Percentiles rank a stretch among this genome's conserved stretches.
These are phyloP conservation scores for Cynara cardunculus DNA, from an alignment of 129 eudicot species.

Conservation along the genomic window DNA sequence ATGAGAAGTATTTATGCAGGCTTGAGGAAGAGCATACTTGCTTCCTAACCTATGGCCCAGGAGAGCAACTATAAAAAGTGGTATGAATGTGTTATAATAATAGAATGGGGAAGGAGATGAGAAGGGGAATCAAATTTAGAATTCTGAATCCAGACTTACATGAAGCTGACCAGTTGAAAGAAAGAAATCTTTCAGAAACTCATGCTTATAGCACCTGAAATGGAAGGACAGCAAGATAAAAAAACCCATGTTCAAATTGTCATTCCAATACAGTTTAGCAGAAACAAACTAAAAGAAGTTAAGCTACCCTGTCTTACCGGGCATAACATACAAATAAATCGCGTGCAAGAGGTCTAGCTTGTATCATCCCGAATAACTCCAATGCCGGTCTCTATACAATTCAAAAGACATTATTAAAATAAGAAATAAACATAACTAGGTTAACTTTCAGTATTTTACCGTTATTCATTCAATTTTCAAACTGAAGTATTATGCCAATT, in stretches of 20 bases:
- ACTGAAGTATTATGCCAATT: neutral
- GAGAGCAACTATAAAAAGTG: neutral
- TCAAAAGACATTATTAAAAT: slow-evolving; percentile 12
- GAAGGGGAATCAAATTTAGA: neutral
- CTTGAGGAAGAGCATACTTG: neutral
- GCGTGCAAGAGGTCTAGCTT: slow-evolving; percentile 85
- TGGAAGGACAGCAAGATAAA: neutral
- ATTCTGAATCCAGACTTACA: slow-evolving; percentile 31
- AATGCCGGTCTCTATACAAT: slow-evolving; percentile 66
- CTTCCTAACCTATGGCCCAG: neutral
- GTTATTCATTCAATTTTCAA: neutral
- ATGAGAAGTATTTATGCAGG: too few relatives aligned
- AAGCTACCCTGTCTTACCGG: slow-evolving; percentile 36
- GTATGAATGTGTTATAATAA: neutral
- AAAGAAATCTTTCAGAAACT: slow-evolving; percentile 85
- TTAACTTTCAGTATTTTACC: slow-evolving; percentile 4
- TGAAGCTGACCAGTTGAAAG: slow-evolving; percentile 89
- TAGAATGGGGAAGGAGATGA: neutral
- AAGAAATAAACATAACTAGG: slow-evolving; percentile 3
- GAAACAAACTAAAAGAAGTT: neutral
- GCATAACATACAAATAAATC: slow-evolving; percentile 80
- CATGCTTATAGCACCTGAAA: slow-evolving; percentile 84
- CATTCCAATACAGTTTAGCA: neutral
- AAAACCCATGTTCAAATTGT: neutral
- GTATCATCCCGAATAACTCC: slow-evolving; percentile 82